Conservation (phyloP, 345 rosid genomes). For the Hibiscus trionum region DNA sequence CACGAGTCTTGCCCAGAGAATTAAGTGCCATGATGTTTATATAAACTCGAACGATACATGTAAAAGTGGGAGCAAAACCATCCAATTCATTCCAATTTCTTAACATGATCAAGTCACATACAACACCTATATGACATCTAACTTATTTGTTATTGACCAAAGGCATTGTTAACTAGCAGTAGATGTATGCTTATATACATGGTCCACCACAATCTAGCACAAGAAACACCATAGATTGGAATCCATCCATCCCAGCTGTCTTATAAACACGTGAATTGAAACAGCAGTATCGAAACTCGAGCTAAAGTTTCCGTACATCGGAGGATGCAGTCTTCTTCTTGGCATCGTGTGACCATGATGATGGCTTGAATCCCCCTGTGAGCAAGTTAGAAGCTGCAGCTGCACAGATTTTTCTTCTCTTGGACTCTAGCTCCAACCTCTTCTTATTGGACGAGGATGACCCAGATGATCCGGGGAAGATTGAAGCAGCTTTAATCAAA, state of each 20-base stretch:
- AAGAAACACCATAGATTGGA: not conserved
- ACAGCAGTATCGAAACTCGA: not conserved
- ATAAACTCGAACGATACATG: not conserved
- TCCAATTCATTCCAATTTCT: not conserved
- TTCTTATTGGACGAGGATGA: slow-evolving; percentile 37
- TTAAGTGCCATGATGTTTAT: no score
- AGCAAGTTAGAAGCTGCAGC: slow-evolving; percentile 52
- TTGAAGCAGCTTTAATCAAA: slow-evolving; percentile 56
- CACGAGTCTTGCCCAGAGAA: no score
- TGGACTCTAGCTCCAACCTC: slow-evolving; percentile 58
- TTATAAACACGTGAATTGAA: not conserved
- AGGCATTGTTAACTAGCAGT: not conserved
- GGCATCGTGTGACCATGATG: slow-evolving; percentile 44
- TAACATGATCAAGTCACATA: not conserved
- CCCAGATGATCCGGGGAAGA: slow-evolving; percentile 48
- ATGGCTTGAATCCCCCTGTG: slow-evolving; percentile 59
- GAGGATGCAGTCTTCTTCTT: slow-evolving; percentile 24
- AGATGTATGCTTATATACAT: not conserved
- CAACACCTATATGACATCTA: not conserved
- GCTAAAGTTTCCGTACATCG: slow-evolving; percentile 27
- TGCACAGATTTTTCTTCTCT: slow-evolving; percentile 73
- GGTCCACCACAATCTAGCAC: not conserved
- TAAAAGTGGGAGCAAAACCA: not conserved
- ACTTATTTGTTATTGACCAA: not conserved
- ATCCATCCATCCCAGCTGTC: not conserved